A percentile compares a stretch with the other conserved stretches of the same genome.
Evolutionary conservation across 768 basidiomycete genomes (phyloP).

Genomic region (Pisolithus albus): DNA sequence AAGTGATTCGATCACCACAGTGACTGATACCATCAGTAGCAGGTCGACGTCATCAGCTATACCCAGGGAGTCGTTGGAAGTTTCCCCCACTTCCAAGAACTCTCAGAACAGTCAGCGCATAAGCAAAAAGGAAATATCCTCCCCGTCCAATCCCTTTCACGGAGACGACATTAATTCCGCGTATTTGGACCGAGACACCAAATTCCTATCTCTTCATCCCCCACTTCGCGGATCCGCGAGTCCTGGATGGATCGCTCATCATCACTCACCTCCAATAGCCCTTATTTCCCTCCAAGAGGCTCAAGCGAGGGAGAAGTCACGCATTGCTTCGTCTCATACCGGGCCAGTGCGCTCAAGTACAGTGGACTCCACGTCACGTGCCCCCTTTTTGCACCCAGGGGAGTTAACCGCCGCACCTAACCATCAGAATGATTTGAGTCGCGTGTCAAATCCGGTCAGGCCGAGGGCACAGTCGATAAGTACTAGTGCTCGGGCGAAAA

Average conservation of each 20-base stretch:
- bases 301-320: slow-evolving; percentile 56
- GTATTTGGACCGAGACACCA: slow-evolving; percentile 23
- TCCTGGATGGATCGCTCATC: slow-evolving; percentile 47
- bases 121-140: slow-evolving; percentile 49
- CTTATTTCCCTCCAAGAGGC: slow-evolving; percentile 78
- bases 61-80: slow-evolving; percentile 28
- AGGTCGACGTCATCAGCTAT: slow-evolving; percentile 31
- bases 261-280: slow-evolving; percentile 44
- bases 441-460: slow-evolving; percentile 17
- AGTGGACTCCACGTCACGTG: slow-evolving; percentile 20
- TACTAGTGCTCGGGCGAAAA: slow-evolving; percentile 46
- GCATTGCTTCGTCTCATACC: slow-evolving; percentile 39
- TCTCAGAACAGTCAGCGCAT: slow-evolving; percentile 12
- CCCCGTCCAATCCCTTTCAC: slow-evolving; percentile 40
- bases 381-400: slow-evolving; percentile 31
- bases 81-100: slow-evolving; percentile 18
- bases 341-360: slow-evolving; percentile 19
- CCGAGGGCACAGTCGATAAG: slow-evolving; percentile 57
- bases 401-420: slow-evolving; percentile 17
- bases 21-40: slow-evolving; percentile 40
- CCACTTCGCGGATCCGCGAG: slow-evolving; percentile 25
- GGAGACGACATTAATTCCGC: slow-evolving; percentile 20
- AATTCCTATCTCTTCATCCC: slow-evolving; percentile 29
- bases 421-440: slow-evolving; percentile 18
- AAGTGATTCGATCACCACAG: slow-evolving; percentile 47